These are phyloP conservation scores for Nepenthes gracilis DNA, from an alignment of 148 eudicot genomes.

Conservation along the genomic window DNA sequence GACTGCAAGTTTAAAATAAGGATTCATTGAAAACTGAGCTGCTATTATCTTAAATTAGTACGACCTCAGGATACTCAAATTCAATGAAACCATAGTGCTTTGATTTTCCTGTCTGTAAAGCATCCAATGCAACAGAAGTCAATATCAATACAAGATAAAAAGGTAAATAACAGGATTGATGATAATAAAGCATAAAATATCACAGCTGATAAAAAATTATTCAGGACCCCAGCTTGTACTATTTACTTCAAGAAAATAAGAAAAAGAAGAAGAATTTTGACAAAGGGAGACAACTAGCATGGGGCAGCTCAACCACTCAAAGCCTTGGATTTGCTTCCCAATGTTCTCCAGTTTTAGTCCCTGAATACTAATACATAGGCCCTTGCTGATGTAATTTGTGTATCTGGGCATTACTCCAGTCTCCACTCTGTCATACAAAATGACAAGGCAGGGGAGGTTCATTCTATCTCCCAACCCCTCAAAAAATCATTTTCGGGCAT, in stretches of 20 bases:
- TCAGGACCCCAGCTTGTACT: not conserved
- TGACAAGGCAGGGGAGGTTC: too few species aligned
- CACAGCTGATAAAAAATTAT: not conserved
- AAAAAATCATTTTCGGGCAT: too few species aligned
- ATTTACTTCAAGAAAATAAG: not conserved
- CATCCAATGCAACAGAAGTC: not conserved
- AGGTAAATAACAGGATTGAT: not conserved
- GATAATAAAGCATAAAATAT: not conserved
- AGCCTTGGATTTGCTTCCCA: too few species aligned
- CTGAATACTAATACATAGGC: too few species aligned
- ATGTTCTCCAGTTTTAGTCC: too few species aligned
- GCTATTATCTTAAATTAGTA: not conserved
- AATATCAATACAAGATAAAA: not conserved
- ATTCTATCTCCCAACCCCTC: too few species aligned
- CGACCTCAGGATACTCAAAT: conserved; percentile 88
- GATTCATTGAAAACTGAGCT: not conserved
- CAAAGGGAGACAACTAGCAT: not conserved
- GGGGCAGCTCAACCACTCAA: too few species aligned
- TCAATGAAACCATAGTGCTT: conserved; percentile 93
- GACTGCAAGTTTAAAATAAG: not conserved
- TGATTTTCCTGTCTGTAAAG: conserved; percentile 76
- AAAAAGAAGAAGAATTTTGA: not conserved
- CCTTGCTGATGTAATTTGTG: too few species aligned
- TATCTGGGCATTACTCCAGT: too few species aligned
- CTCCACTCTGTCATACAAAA: too few species aligned